Evolutionary conservation across 2,329 filamentous ascomycete genomes (phyloP).

Genomic region (Aphanocladium album): DNA sequence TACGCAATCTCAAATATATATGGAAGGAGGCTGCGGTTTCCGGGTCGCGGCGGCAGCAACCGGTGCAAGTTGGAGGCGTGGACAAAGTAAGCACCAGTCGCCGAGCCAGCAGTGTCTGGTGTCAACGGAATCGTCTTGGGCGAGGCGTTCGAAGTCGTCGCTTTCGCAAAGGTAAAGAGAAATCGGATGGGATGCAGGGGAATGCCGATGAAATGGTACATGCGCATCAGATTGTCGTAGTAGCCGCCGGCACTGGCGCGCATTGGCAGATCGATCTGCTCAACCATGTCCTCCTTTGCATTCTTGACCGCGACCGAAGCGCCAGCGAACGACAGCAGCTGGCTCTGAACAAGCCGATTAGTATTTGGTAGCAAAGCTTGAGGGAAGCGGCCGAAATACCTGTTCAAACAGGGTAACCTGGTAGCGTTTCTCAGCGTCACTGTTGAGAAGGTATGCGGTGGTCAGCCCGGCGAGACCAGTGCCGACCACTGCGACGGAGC

Average conservation of each 20-base stretch:
- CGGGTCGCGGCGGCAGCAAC: conserved; percentile 37
- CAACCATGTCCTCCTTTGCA: conserved; percentile 23
- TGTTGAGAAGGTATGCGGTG: conserved; percentile 30
- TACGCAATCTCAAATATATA: conserved; percentile 36
- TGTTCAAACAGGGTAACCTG: conserved; percentile 33
- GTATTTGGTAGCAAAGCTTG: background rate
- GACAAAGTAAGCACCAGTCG: conserved; percentile 40
- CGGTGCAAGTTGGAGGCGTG: conserved; percentile 51
- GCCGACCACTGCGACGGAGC: conserved; percentile 30
- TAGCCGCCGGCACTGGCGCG: conserved; percentile 38
- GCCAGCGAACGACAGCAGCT: conserved; percentile 31
- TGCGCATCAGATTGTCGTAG: conserved; percentile 48
- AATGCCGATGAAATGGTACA: conserved; percentile 52
- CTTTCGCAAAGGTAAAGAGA: conserved; percentile 45
- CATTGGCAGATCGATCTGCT: conserved; percentile 36
- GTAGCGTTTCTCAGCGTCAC: conserved; percentile 26
- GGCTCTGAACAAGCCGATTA: conserved; percentile 21
- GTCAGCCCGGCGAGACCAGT: conserved; percentile 34
- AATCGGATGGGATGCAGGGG: conserved; percentile 46
- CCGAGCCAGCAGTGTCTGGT: conserved; percentile 5
- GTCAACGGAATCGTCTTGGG: conserved; percentile 15
- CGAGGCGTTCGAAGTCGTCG: background rate
- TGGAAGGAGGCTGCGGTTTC: conserved; percentile 28
- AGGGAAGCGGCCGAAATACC: conserved; percentile 18
- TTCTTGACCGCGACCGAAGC: conserved; percentile 33